These are phyloP conservation scores for Tolypocladium guangdongense DNA, from an alignment of 2,329 filamentous ascomycete species.

Conservation along the genomic window DNA sequence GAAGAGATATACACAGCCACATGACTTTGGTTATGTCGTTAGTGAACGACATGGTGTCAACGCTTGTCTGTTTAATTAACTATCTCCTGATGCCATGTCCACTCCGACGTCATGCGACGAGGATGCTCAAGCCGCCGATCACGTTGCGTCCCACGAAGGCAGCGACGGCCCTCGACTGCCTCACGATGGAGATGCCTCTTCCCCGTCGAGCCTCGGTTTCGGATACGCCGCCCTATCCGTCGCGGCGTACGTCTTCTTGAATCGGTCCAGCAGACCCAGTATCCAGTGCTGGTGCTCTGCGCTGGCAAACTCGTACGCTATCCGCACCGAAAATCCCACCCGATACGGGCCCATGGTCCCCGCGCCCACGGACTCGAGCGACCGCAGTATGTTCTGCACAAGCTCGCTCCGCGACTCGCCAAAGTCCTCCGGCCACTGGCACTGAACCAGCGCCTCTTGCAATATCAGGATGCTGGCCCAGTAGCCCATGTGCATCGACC, in stretches of 20 bases:
- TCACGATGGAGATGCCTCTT: neutral
- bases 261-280: slow-evolving; percentile 16
- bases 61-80: too few relatives aligned
- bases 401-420: slow-evolving; percentile 14
- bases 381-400: slow-evolving; percentile 22
- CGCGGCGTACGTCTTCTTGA: slow-evolving; percentile 22
- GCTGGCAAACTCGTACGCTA: slow-evolving; percentile 28
- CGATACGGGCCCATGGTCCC: slow-evolving; percentile 28
- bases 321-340: slow-evolving; percentile 23
- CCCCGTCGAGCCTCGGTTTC: slow-evolving; percentile 10
- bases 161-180: too few relatives aligned
- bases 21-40: neutral
- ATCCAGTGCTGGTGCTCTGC: slow-evolving; percentile 23
- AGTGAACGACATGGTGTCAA: neutral
- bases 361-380: slow-evolving; percentile 24
- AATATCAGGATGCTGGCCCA: slow-evolving; percentile 29
- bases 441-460: slow-evolving; percentile 24
- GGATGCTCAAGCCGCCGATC: too few relatives aligned
- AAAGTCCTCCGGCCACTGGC: slow-evolving; percentile 15
- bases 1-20: neutral
- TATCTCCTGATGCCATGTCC: too few relatives aligned
- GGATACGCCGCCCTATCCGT: slow-evolving; percentile 18
- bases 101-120: neutral
- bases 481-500: slow-evolving; percentile 23
- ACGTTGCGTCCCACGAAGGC: neutral